Percentiles rank a stretch among this genome's conserved stretches.
These are phyloP conservation scores for Arbutus unedo DNA, from an alignment of 148 eudicot genomes.

Conservation along the genomic window DNA sequence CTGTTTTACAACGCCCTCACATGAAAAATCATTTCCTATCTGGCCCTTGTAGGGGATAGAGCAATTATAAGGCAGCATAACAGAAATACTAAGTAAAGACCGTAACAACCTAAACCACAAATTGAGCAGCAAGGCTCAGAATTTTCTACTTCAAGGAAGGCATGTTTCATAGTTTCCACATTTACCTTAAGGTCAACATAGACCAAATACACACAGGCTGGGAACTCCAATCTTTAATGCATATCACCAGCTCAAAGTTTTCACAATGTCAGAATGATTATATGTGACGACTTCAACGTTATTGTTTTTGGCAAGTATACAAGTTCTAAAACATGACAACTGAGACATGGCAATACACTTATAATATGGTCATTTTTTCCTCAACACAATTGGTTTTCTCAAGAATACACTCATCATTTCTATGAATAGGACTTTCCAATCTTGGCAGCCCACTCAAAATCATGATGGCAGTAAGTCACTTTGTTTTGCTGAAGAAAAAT, in stretches of 20 bases:
- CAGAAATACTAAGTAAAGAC: background rate
- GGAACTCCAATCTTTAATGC: constrained; percentile 1
- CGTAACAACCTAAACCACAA: background rate
- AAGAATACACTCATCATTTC: too few relatives aligned
- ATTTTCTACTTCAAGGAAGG: background rate
- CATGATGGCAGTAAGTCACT: background rate
- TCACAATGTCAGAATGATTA: background rate
- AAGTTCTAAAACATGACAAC: background rate
- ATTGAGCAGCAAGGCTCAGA: constrained; percentile 10
- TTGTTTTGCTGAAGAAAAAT: background rate
- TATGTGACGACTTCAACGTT: background rate
- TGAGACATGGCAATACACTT: background rate
- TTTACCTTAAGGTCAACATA: background rate
- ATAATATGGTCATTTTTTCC: background rate
- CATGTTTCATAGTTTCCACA: background rate
- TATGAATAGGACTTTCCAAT: background rate
- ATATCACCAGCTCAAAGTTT: background rate
- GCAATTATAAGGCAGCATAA: background rate
- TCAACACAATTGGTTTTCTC: too few relatives aligned
- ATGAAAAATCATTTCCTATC: background rate
- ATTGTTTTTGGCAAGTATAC: background rate
- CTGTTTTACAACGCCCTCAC: background rate
- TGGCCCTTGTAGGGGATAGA: background rate
- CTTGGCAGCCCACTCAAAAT: background rate
- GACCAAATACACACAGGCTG: background rate